phyloP scores from a whole-genome alignment of 2,329 filamentous ascomycete species.

The Stachybotrys chlorohalonatus region DNA sequence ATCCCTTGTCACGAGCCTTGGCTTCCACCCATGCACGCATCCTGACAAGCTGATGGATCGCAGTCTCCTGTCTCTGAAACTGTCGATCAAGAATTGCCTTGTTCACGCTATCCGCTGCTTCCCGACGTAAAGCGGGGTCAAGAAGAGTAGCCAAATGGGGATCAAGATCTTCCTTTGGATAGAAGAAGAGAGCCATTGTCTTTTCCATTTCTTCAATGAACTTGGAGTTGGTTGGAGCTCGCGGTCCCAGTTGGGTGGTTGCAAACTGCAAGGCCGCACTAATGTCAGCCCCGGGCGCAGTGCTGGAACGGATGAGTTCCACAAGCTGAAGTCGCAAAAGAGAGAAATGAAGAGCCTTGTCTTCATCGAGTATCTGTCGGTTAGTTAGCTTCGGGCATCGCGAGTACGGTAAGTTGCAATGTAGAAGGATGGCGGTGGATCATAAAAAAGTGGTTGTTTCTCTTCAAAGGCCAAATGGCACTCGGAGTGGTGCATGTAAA shows the following conservation, averaged over 20 bases:
- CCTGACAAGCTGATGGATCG: constrained; percentile 71
- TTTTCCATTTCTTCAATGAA: constrained; percentile 84
- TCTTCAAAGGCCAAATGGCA: constrained; percentile 83
- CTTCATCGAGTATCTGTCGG: constrained; percentile 73
- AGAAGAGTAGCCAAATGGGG: constrained; percentile 68
- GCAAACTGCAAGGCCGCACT: constrained; percentile 77
- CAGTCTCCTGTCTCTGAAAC: constrained; percentile 66
- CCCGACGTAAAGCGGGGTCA: constrained; percentile 67
- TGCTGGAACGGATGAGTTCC: constrained; percentile 79
- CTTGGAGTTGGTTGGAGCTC: constrained; percentile 69
- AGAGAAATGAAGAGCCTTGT: constrained; percentile 79
- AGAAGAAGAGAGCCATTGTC: constrained; percentile 88
- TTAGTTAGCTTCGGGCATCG: constrained; percentile 5
- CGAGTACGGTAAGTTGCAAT: background rate
- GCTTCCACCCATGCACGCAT: constrained; percentile 80
- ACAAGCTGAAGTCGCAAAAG: constrained; percentile 85
- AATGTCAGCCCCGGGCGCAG: constrained; percentile 61
- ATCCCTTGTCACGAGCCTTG: constrained; percentile 33
- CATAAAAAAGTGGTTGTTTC: constrained; percentile 56
- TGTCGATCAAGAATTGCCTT: constrained; percentile 73
- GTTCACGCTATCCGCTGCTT: constrained; percentile 84
- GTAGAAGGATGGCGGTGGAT: constrained; percentile 8
- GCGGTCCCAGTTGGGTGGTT: constrained; percentile 74
- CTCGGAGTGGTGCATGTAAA: constrained; percentile 99
- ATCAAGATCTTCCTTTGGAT: constrained; percentile 70